Conservation (phyloP, 2,329 filamentous ascomycete species). For the Colletotrichum sp. region DNA sequence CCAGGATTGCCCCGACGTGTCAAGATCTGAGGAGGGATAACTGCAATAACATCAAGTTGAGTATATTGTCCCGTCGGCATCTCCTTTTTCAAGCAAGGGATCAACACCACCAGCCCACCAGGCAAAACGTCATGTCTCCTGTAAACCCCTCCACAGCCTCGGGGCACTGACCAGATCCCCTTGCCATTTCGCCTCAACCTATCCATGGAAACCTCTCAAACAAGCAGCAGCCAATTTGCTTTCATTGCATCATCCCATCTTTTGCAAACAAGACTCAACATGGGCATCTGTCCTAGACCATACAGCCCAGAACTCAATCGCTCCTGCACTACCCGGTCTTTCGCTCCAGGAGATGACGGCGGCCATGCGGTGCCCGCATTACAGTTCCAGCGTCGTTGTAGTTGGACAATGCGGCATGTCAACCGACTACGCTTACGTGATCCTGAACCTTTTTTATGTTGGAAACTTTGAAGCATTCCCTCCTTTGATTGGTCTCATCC, state of each 20-base stretch:
- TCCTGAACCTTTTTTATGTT: neutral
- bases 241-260: neutral
- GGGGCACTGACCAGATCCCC: neutral
- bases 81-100: neutral
- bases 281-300: neutral
- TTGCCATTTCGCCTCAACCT: neutral
- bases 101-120: neutral
- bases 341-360: neutral
- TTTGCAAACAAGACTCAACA: neutral
- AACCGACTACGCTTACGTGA: neutral
- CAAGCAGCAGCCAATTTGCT: neutral
- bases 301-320: neutral
- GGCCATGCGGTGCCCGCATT: neutral
- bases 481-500: neutral
- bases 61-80: neutral
- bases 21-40: neutral
- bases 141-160: neutral
- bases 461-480: neutral
- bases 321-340: neutral
- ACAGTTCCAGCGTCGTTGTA: neutral
- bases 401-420: neutral
- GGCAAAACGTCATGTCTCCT: slow-evolving; percentile 14
- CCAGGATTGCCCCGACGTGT: neutral
- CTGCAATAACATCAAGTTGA: neutral
- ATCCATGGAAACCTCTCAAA: neutral